Conservation (phyloP, 257 asterid species). For the Nicotiana obtusifolia region DNA sequence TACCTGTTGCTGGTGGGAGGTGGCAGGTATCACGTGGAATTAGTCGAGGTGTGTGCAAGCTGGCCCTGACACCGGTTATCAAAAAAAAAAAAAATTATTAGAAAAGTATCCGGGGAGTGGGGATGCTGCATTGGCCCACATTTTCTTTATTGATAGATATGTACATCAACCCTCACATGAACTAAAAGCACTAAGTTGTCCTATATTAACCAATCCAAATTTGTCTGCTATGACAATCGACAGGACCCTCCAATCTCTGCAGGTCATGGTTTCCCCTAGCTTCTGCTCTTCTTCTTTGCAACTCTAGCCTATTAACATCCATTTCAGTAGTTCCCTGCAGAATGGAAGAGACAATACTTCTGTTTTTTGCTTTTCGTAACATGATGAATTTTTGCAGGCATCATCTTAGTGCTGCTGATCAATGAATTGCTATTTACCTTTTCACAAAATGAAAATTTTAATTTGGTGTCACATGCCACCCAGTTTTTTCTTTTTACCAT, state of each 20-base stretch:
- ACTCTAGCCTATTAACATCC: neutral
- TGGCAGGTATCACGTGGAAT: too few species aligned
- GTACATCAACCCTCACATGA: neutral
- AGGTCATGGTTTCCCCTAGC: neutral
- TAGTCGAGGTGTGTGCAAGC: too few species aligned
- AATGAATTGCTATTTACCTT: neutral
- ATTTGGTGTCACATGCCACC: neutral
- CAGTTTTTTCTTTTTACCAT: neutral
- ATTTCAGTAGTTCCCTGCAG: neutral
- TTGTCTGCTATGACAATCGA: neutral
- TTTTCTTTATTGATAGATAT: neutral
- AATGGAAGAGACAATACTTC: neutral
- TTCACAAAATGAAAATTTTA: neutral
- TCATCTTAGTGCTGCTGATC: neutral
- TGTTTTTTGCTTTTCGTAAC: neutral
- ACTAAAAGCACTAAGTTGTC: neutral
- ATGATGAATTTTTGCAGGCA: neutral
- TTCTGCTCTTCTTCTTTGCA: neutral
- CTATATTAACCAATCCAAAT: neutral
- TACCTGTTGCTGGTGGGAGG: too few species aligned
- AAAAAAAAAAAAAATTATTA: neutral
- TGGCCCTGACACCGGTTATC: too few species aligned
- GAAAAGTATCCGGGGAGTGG: neutral
- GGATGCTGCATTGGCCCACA: neutral
- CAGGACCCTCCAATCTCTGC: neutral